Evolutionary conservation across 1,139 yeast genomes (phyloP).

Genomic region (Pichia inconspicua): DNA sequence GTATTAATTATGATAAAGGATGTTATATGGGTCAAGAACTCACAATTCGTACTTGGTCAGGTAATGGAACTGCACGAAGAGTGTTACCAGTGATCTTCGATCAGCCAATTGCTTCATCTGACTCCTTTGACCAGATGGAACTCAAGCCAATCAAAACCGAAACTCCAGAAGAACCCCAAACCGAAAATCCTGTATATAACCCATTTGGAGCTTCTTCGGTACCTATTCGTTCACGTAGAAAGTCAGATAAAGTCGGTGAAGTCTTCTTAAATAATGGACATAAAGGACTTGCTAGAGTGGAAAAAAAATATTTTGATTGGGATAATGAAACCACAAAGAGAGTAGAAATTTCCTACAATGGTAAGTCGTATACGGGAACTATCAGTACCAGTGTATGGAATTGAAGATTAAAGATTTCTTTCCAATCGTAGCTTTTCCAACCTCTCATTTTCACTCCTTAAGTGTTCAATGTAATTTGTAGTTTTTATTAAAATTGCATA

Average conservation of each 20-base stretch:
- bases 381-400: constrained; percentile 3
- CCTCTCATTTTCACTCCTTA: constrained; percentile 17
- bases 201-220: constrained; percentile 6
- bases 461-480: constrained; percentile 20
- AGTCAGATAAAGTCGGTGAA: constrained; percentile 44
- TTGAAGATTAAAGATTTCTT: constrained; percentile 4
- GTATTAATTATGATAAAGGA: constrained; percentile 82
- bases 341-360: constrained; percentile 24
- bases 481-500: constrained; percentile 28
- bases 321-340: constrained; percentile 27
- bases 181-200: constrained; percentile 3
- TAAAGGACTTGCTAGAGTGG: constrained; percentile 48
- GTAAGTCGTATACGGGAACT: constrained; percentile 3
- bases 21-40: constrained; percentile 96
- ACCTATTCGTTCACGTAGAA: constrained; percentile 26
- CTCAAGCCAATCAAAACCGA: constrained; percentile 6
- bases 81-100: constrained; percentile 63
- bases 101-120: constrained; percentile 9
- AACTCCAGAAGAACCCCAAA: background rate
- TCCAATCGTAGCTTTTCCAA: constrained; percentile 4
- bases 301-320: constrained; percentile 36
- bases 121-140: constrained; percentile 15
- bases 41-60: constrained; percentile 79
- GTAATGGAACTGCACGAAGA: constrained; percentile 76
- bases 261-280: constrained; percentile 50